phyloP scores from a whole-genome alignment of 345 rosid species.

The Trapa bicornis region DNA sequence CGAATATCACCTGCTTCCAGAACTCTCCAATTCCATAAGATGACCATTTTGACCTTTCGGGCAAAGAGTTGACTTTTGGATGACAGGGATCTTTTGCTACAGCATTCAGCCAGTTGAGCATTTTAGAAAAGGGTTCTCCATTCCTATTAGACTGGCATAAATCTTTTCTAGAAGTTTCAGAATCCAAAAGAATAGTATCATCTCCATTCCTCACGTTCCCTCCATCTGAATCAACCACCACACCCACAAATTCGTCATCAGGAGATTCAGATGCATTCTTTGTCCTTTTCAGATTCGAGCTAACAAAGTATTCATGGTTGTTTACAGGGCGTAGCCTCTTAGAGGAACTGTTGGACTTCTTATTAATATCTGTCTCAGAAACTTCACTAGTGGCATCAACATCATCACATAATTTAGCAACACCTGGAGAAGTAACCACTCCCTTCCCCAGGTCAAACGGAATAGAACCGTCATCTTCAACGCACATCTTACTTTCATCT shows the following conservation, averaged over 20 bases:
- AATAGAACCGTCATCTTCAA: constrained; percentile 17
- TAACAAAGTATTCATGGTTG: constrained; percentile 5
- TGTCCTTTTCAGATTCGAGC: constrained; percentile 10
- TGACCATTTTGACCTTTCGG: constrained; percentile 62
- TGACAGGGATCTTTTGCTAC: constrained; percentile 59
- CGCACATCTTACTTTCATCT: constrained; percentile 18
- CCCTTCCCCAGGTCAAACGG: constrained; percentile 12
- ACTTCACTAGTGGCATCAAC: constrained; percentile 13
- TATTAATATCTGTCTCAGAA: constrained; percentile 8
- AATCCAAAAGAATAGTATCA: constrained; percentile 1
- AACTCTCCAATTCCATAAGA: constrained; percentile 38
- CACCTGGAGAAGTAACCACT: constrained; percentile 12
- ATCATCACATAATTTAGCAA: constrained; percentile 10
- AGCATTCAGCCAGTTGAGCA: constrained; percentile 48
- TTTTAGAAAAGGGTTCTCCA: constrained; percentile 26
- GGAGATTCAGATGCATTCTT: constrained; percentile 6
- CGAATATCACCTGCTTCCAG: constrained; percentile 67
- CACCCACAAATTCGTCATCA: constrained; percentile 6
- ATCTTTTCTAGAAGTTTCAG: constrained; percentile 10
- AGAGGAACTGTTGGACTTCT: constrained; percentile 8
- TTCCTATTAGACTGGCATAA: constrained; percentile 34
- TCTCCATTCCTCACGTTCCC: constrained; percentile 2
- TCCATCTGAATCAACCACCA: constrained; percentile 11
- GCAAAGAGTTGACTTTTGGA: constrained; percentile 31
- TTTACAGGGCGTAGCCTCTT: constrained; percentile 5